These are phyloP conservation scores for Immersiella caudata DNA, from an alignment of 495 filamentous ascomycete genomes.

Conservation along the genomic window DNA sequence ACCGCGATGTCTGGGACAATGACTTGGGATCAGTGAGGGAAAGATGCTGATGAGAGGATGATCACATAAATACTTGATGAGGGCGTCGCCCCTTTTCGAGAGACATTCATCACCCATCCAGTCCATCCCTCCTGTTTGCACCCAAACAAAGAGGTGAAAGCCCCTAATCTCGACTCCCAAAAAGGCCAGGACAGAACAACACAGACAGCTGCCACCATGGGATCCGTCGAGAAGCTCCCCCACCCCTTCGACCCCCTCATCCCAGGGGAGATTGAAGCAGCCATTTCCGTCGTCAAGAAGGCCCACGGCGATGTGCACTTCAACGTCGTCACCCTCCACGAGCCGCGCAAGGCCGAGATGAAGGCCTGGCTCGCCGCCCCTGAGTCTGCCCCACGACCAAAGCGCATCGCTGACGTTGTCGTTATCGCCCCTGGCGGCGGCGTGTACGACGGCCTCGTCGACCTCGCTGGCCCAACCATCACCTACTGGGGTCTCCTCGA, in stretches of 20 bases:
- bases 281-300: slow-evolving; percentile 69
- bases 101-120: neutral
- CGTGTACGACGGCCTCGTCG: slow-evolving; percentile 84
- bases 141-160: neutral
- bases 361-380: slow-evolving; percentile 74
- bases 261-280: slow-evolving; percentile 73
- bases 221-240: slow-evolving; percentile 29
- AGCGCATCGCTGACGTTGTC: slow-evolving; percentile 79
- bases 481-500: slow-evolving; percentile 74
- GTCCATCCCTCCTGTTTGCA: neutral
- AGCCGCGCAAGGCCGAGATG: slow-evolving; percentile 89
- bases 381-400: slow-evolving; percentile 62
- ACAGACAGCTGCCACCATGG: slow-evolving; percentile 28
- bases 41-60: neutral
- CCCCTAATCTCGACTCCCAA: neutral
- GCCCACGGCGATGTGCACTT: slow-evolving; percentile 74
- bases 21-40: neutral
- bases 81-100: neutral
- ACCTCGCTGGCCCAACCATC: slow-evolving; percentile 72
- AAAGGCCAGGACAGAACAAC: neutral
- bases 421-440: slow-evolving; percentile 79
- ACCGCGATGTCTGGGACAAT: neutral
- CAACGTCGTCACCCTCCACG: slow-evolving; percentile 87
- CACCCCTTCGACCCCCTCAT: slow-evolving; percentile 89
- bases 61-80: neutral